Evolutionary conservation across 768 basidiomycete genomes (phyloP), one percentile per base, ranked within the genome.

Genomic region (Mycena belliarum): DNA sequence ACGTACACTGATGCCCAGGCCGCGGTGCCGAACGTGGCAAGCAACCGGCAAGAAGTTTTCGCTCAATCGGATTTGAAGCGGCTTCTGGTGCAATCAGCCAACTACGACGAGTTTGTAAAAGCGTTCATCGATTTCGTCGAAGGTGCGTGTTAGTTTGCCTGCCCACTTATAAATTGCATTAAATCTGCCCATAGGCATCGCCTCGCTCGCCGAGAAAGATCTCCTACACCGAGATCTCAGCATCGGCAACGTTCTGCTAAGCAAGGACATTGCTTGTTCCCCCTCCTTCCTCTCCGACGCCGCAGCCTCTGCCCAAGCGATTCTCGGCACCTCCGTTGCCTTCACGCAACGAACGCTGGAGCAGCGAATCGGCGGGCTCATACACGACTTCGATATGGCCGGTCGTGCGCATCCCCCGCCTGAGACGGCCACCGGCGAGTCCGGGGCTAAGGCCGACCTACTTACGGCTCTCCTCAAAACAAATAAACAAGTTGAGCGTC

Each of bases 321-420:
- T 57, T 28, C 18, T 57, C 43, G 28, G 26, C 16, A 23, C 15
- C 40, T 8, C 20, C 23, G 49, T 51, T 46, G 14, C 21, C 42
- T 57, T 56, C 48, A 56, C 41, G 32, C 55, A 56, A n/a, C n/a
- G 55, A 45, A 9, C 49, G 43, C 43, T 45, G 24, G 49, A 57
- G 35, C 20, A 45, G 49, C 25, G 35, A 51, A 25, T 29, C 14
- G 56, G 56, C 2, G 56, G 56, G 5, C 10, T 57, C 9, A 15
- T 57, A 1, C 56, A 57, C 11, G 56, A 57, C 41, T 18, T 57
- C 35, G 56, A 57, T 21, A 57, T 57, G 56, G 49, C 48, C 15
- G 56, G 56, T 38, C 42, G 43, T 5, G 7, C n/a, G 42, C 55
- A 38, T 49, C 43, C 10, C 43, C n/a, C 16, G 11, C 49, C 56